Conservation (phyloP, 352 stramenopile genomes). For the Phytophthora multivora region DNA sequence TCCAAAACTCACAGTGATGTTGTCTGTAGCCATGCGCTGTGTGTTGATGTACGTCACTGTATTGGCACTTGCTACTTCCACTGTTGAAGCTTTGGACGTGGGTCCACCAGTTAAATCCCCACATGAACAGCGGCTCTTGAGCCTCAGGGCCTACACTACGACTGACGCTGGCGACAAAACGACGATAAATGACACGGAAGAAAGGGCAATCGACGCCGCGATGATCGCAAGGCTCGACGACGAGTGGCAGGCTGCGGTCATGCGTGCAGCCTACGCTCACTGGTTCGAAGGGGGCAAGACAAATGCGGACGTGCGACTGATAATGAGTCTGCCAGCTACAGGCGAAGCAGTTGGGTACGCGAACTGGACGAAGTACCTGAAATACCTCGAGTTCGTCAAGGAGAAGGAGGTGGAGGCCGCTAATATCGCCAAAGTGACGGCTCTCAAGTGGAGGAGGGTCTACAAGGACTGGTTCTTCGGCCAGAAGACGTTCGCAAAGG, state of each 20-base stretch:
- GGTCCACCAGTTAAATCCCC: not conserved
- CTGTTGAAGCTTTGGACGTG: not conserved
- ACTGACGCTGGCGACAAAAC: not conserved
- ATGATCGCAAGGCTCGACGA: not conserved
- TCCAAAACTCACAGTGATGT: not conserved
- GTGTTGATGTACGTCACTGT: not conserved
- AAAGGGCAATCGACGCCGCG: not conserved
- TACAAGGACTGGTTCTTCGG: slow-evolving; percentile 24
- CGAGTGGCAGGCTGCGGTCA: slow-evolving; percentile 1
- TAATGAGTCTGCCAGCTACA: slow-evolving; percentile 15
- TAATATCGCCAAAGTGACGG: slow-evolving; percentile 2
- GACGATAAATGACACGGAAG: not conserved
- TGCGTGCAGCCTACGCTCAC: slow-evolving; percentile 5
- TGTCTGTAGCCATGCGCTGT: not conserved
- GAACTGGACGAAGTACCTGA: slow-evolving; percentile 19
- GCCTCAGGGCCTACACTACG: not conserved
- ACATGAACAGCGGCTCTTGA: not conserved
- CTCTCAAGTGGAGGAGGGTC: not conserved
- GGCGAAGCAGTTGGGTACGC: slow-evolving; percentile 8
- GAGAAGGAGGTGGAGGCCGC: slow-evolving; percentile 11
- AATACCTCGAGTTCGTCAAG: slow-evolving; percentile 18
- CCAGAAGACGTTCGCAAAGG: slow-evolving; percentile 3
- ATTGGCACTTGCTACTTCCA: not conserved
- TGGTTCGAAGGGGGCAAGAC: slow-evolving; percentile 23
- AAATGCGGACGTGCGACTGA: slow-evolving; percentile 6